Base-by-base conservation (phyloP, 2,329 filamentous ascomycete genomes). In the Cladosporium cucumerinum region DNA sequence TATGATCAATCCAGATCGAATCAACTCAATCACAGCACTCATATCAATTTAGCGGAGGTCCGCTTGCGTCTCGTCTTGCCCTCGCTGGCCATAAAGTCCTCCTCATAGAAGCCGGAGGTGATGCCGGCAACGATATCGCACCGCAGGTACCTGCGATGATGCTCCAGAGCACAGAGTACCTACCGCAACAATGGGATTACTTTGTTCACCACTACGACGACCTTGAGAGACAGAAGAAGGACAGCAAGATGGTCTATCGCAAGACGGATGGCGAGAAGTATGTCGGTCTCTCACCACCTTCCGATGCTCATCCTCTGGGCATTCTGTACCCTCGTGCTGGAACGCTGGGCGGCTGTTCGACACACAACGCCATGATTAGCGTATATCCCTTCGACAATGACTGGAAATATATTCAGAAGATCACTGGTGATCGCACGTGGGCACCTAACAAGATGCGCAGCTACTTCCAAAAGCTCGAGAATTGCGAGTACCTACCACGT, bases 401-500 rank as follows among this genome's bases (percentile, higher is more conserved):
- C 73, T 89, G 85, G 76, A 79, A 86, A 51, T 76, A 83, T 69
- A 84, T 89, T 63, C 82, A 81, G 2, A 74, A 76, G 18, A 70
- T 88, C 26, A 89, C 87, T 1, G 86, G 86, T 5, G 87, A 90
- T 69, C 69, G 74, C 1, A 85, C 84, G 0, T 89, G 87, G 87
- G 75, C 78, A 0, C 77, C 86, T 0, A 75, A 75, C 0, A 85
- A 85, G 65, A 88, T 89, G 86, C 79, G 85, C 65, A 75, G 80
- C 61, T 85, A 86, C 75, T 86, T 84, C 61, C 70, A 77, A 52
- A 79, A 79, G 66, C 69, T 88, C 57, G 86, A 88, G 74, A 21
- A 68, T 58, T 49, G 34, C 64, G 23, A 61, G 60, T 48, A 68
- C 58, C 32, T 68, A 34, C 57, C 63, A 23, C 43, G 57, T 51